Conservation (phyloP, 257 asterid species). For the Solanum ahanhuiri region DNA sequence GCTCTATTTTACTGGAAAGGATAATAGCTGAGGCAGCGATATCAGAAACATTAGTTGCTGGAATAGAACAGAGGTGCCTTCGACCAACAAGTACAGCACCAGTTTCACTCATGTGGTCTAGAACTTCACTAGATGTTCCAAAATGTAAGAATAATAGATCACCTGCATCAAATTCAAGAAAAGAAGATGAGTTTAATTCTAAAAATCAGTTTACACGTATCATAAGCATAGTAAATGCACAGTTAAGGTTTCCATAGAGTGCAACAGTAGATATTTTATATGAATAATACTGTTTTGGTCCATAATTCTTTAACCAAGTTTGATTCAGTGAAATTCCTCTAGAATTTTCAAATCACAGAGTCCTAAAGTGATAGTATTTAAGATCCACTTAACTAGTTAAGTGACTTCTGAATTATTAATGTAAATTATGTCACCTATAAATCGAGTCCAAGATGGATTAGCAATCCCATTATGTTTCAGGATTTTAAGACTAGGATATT, state of each 20-base stretch:
- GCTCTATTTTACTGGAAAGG: conserved; percentile 70
- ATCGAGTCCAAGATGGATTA: background rate
- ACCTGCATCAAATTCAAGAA: conserved; percentile 28
- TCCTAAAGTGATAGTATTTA: background rate
- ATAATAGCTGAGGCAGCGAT: conserved; percentile 86
- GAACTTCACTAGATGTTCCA: conserved; percentile 95
- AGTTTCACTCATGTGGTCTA: conserved; percentile 80
- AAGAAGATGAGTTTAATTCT: background rate
- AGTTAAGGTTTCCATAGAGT: background rate
- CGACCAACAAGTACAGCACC: conserved; percentile 77
- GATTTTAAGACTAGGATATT: background rate
- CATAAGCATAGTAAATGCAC: background rate
- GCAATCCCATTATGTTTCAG: background rate
- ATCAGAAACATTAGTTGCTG: conserved; percentile 82
- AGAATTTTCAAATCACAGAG: background rate
- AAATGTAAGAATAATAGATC: conserved; percentile 90
- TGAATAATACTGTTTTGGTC: background rate
- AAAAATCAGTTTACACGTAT: background rate
- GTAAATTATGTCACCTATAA: background rate
- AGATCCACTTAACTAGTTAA: background rate
- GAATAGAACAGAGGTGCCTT: conserved; percentile 92
- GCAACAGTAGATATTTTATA: background rate
- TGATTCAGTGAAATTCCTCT: background rate
- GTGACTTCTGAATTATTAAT: background rate
- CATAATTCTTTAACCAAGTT: background rate